phyloP scores from a whole-genome alignment of 2,329 filamentous ascomycete species.

The Fusarium sp. region DNA sequence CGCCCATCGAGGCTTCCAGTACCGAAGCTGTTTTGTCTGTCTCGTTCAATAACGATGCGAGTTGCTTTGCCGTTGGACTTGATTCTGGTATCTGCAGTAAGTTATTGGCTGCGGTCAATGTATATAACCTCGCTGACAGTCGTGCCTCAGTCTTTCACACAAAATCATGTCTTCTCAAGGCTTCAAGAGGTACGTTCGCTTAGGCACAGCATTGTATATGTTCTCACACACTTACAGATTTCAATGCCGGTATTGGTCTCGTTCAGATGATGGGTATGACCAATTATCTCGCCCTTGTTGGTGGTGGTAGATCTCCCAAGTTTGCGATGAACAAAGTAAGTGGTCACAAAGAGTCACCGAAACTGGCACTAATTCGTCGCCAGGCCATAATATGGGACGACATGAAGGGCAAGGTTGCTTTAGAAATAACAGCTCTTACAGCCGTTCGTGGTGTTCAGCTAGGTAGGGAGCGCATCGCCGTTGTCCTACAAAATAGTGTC shows the following conservation, averaged over 20 bases:
- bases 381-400: constrained; percentile 94
- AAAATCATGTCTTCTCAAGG: constrained; percentile 77
- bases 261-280: constrained; percentile 89
- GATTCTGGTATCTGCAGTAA: constrained; percentile 88
- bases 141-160: constrained; percentile 74
- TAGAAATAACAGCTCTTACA: constrained; percentile 85
- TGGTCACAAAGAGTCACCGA: not conserved
- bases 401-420: constrained; percentile 75
- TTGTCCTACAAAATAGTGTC: constrained; percentile 85
- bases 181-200: constrained; percentile 59
- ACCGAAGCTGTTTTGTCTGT: constrained; percentile 83
- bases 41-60: constrained; percentile 87
- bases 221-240: constrained; percentile 64
- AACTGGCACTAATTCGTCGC: constrained; percentile 14
- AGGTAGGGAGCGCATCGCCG: constrained; percentile 79
- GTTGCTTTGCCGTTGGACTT: constrained; percentile 87
- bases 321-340: constrained; percentile 86
- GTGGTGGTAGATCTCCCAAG: constrained; percentile 86
- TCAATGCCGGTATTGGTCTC: constrained; percentile 84
- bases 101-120: constrained; percentile 47
- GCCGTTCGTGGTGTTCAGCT: constrained; percentile 85
- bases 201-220: not conserved
- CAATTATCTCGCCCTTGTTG: constrained; percentile 90
- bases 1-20: constrained; percentile 82
- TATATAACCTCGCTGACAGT: constrained; percentile 27